Evolutionary conservation across 345 rosid species (phyloP), one percentile per base, ranked within the genome.

Genomic region (Lenwebbia sp.): DNA sequence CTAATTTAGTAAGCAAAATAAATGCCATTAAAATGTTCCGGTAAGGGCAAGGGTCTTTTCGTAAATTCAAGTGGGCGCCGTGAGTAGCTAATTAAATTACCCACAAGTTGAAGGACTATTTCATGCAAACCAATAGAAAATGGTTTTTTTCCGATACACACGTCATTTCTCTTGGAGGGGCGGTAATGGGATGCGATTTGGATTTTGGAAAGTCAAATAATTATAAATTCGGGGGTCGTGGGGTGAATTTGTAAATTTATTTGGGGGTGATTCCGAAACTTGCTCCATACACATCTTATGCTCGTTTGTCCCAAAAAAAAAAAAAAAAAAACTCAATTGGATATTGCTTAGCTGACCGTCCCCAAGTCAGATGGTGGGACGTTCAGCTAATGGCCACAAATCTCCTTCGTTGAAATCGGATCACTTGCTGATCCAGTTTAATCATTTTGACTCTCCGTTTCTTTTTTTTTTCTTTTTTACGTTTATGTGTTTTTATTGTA

Each of bases 1-100:
- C 78, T 8, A 7, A 22, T 10, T 30, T 6, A 15, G 75, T 37
- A 0, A 8, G 17, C 54, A 65, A 54, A 65, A 33, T 30, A 65
- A 65, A 65, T 17, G 78, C 44, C 25, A 4, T 0, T 0, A 0
- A 1, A 10, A 9, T 8, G 26, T 3, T 2, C 13, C 23, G n/a
- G 13, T 1, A 2, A 9, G 47, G 47, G 10, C 26, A 12, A 70
- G 78, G 78, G 78, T 10, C 47, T 37, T 70, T 70, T 70, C 3
- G 78, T 19, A 70, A 70, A 33, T 21, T 13, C 78, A 1, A 17
- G 47, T 17, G 78, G 78, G 78, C 78, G 2, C 2, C 25, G 3
- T 3, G 11, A 10, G 78, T 33, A 11, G 33, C 4, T 7, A 65
- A 33, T 65, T 30, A 15, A 62, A 62, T 62, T 62, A 30, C 41